phyloP scores from a whole-genome alignment of 2,329 filamentous ascomycete species.

The Penicillium olsonii region DNA sequence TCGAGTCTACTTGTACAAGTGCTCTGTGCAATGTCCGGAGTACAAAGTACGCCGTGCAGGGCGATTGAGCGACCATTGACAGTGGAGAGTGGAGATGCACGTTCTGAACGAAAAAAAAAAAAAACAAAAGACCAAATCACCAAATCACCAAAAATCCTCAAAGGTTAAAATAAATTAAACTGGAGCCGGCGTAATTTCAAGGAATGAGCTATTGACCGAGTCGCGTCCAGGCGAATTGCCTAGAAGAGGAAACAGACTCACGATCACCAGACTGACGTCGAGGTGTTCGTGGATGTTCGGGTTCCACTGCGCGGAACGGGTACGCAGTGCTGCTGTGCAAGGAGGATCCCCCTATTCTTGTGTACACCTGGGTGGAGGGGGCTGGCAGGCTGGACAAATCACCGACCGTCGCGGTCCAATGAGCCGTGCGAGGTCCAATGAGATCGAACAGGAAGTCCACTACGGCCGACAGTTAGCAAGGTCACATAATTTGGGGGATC shows the following conservation, averaged over 20 bases:
- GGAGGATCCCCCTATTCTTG: constrained; percentile 7
- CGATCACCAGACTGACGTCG: not conserved
- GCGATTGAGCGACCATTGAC: not conserved
- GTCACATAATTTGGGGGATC: constrained; percentile 17
- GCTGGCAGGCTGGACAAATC: not conserved
- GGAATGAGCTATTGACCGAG: not conserved
- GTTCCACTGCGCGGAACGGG: constrained; percentile 17
- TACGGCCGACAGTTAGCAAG: constrained; percentile 2
- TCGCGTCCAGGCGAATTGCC: not conserved
- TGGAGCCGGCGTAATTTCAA: constrained; percentile 7
- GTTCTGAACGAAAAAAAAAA: constrained; percentile 1
- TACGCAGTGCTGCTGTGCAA: constrained; percentile 15
- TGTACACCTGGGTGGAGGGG: not conserved
- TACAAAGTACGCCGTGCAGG: not conserved
- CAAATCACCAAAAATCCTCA: no score
- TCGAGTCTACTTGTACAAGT: not conserved
- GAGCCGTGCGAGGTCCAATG: constrained; percentile 15
- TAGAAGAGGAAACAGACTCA: constrained; percentile 11
- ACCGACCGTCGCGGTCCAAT: constrained; percentile 4
- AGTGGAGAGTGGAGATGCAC: not conserved
- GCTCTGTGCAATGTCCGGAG: not conserved
- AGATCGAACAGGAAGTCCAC: constrained; percentile 2
- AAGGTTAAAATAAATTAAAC: constrained; percentile 6
- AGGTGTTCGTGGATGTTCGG: constrained; percentile 20
- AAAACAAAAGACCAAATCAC: no score